phyloP scores from a whole-genome alignment of 331 rosid genomes.

The Quercus tomentella region DNA sequence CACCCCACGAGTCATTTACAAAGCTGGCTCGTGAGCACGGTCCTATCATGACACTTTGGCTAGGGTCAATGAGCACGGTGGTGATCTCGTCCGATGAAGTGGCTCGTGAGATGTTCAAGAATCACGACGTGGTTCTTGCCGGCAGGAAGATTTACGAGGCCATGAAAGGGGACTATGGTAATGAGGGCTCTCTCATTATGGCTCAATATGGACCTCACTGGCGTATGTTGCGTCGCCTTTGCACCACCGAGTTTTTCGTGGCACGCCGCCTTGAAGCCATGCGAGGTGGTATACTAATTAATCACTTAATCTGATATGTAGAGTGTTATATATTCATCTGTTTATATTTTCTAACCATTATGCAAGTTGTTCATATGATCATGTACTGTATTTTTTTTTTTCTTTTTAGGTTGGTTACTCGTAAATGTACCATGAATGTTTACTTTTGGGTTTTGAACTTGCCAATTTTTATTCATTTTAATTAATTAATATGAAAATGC shows the following conservation, averaged over 20 bases:
- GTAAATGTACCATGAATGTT: background rate
- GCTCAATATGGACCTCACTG: slow-evolving; percentile 71
- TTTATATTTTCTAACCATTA: no score
- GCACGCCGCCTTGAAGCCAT: slow-evolving; percentile 44
- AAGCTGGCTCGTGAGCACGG: slow-evolving; percentile 54
- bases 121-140: slow-evolving; percentile 54
- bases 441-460: background rate
- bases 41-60: slow-evolving; percentile 75
- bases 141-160: slow-evolving; percentile 82
- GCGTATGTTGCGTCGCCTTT: slow-evolving; percentile 59
- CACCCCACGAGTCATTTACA: slow-evolving; percentile 63
- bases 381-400: no score
- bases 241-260: slow-evolving; percentile 49
- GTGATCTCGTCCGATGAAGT: slow-evolving; percentile 61
- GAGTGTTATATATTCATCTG: no score
- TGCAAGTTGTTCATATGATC: no score
- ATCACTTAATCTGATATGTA: no score
- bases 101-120: slow-evolving; percentile 70
- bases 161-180: slow-evolving; percentile 54
- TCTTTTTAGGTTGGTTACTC: no score
- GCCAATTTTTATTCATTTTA: no score
- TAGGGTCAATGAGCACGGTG: slow-evolving; percentile 80
- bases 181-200: slow-evolving; percentile 49
- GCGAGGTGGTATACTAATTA: background rate
- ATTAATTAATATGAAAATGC: no score